phyloP scores from a whole-genome alignment of 2,329 filamentous ascomycete genomes.

The Drechslerella coelobrocha region DNA sequence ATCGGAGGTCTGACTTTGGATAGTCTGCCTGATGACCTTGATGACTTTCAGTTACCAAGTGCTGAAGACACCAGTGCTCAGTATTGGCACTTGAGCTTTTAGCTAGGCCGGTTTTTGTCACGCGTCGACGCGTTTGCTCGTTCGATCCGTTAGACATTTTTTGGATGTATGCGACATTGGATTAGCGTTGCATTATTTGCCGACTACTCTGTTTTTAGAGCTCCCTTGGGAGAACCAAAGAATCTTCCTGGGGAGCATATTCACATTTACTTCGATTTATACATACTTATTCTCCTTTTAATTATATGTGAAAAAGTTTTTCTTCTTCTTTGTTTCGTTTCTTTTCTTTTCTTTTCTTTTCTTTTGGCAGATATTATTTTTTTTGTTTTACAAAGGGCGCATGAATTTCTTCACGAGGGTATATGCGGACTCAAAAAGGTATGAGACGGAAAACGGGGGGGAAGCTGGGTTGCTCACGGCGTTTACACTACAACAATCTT shows the following conservation, averaged over 20 bases:
- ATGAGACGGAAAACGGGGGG: no score
- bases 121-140: not conserved
- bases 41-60: conserved; percentile 37
- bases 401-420: not conserved
- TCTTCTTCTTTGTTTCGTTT: not conserved
- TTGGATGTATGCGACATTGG: not conserved
- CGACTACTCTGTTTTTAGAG: not conserved
- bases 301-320: no score
- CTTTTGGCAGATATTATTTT: conserved; percentile 4
- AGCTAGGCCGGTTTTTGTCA: not conserved
- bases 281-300: not conserved
- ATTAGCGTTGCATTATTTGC: not conserved
- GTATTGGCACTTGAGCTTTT: conserved; percentile 44
- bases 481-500: not conserved
- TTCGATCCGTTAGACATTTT: not conserved
- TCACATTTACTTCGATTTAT: not conserved
- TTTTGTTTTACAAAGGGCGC: not conserved
- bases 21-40: conserved; percentile 25
- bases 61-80: conserved; percentile 29
- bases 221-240: not conserved
- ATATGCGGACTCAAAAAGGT: no score
- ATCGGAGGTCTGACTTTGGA: conserved; percentile 15
- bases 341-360: not conserved
- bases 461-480: not conserved
- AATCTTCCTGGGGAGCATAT: not conserved